Evolutionary conservation across 768 basidiomycete genomes (phyloP), one percentile per base, ranked within the genome.

Genomic region (Podaxis sp.): DNA sequence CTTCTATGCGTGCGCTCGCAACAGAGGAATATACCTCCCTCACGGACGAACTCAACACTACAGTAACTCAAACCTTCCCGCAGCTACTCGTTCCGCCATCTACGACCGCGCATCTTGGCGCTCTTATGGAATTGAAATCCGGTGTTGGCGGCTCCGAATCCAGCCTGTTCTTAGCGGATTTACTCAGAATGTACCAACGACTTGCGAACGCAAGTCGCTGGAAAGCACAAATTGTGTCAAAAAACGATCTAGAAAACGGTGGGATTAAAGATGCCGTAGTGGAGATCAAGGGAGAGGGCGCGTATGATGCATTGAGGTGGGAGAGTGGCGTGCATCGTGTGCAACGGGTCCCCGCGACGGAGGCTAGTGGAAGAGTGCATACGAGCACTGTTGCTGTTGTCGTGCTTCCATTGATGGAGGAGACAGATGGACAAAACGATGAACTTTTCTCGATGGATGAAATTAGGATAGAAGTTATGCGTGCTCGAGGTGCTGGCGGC

Each of bases 271-370:
- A 94, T 62, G 93, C 89, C 4, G 84, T 90, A 20, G 73, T 95
- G 8, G 93, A 96, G 69, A 77, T 96, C 12, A 87, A 88, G 64
- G 93, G 93, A 0, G 75, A 82, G 1, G 89, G 90, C 0, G 87
- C 86, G 10, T 98, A 91, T 67, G 95, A 95, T 63, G 74, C 78
- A 0, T 72, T 99, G 58, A 78, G 88, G 40, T 95, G 90, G 87
- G 97, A 99, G 74, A 95, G 91, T 63, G 97, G 97, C 2, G 95
- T 99, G 0, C 97, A 99, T 76, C 82, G 97, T 2, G 95, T 99
- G 0, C 96, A 99, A 76, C 76, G 97, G 46, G 92, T 99, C 0
- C 97, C 97, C 1, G 87, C 87, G 8, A 99, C 95, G 3, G 96
- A 98, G 68, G 79, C 89, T 2, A 87, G 85, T 63, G 96, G 96